Percentiles rank a stretch among this genome's conserved stretches.
Conservation (phyloP, 768 basidiomycete genomes). For the Pleurotus eryngii region DNA sequence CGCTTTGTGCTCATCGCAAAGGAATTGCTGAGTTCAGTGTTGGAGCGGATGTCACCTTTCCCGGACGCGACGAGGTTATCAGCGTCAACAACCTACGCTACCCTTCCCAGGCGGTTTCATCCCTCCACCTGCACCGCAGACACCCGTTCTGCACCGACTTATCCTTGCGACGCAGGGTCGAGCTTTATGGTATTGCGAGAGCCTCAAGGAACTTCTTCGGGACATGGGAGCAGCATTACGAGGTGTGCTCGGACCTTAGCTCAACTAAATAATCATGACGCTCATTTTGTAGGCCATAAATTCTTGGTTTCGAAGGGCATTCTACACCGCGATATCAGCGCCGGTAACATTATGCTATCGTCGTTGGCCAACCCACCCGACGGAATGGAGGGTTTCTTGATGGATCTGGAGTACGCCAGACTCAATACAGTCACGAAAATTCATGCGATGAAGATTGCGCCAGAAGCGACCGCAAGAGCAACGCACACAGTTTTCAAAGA, state of each 20-base stretch:
- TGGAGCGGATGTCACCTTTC: slow-evolving; percentile 13
- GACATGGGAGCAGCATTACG: slow-evolving; percentile 14
- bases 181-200: slow-evolving; percentile 16
- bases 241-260: slow-evolving; percentile 8
- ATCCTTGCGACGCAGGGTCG: slow-evolving; percentile 15
- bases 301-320: slow-evolving; percentile 19
- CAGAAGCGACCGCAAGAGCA: not conserved
- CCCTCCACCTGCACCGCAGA: not conserved
- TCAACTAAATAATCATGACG: not conserved
- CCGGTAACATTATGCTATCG: slow-evolving; percentile 19
- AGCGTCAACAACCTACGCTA: slow-evolving; percentile 10
- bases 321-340: slow-evolving; percentile 25
- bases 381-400: slow-evolving; percentile 21
- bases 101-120: not conserved
- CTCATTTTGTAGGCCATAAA: slow-evolving; percentile 15
- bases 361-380: not conserved
- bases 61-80: slow-evolving; percentile 8
- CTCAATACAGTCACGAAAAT: not conserved
- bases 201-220: slow-evolving; percentile 14
- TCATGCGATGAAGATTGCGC: not conserved
- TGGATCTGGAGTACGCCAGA: slow-evolving; percentile 26
- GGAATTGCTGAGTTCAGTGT: slow-evolving; percentile 15
- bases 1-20: too few species aligned
- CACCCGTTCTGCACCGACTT: slow-evolving; percentile 15
- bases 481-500: slow-evolving; percentile 10